phyloP scores from a whole-genome alignment of 1,284 basidiomycete genomes.

The Tetrapyrgos nigripes region DNA sequence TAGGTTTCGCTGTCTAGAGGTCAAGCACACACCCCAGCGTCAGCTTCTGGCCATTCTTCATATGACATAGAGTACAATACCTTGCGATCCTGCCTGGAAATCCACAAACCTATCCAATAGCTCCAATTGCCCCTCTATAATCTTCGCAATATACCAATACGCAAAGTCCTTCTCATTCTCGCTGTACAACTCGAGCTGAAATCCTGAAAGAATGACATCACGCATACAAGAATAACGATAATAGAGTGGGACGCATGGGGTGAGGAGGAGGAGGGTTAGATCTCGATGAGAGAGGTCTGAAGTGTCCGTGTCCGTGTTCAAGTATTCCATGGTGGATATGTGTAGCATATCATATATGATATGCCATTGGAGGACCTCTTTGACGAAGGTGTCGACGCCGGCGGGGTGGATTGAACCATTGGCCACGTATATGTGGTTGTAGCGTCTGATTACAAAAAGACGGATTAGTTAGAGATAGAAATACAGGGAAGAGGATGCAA shows the following conservation, averaged over 20 bases:
- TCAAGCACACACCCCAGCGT: not conserved
- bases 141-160: slow-evolving; percentile 72
- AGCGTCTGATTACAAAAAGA: slow-evolving; percentile 50
- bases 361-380: slow-evolving; percentile 70
- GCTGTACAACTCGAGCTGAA: slow-evolving; percentile 78
- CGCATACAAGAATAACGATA: slow-evolving; percentile 65
- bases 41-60: not conserved
- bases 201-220: slow-evolving; percentile 77
- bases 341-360: slow-evolving; percentile 54
- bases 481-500: not conserved
- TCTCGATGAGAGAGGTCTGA: slow-evolving; percentile 32
- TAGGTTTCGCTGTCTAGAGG: slow-evolving; percentile 47
- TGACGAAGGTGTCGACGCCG: slow-evolving; percentile 69
- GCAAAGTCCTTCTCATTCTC: slow-evolving; percentile 71
- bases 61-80: not conserved
- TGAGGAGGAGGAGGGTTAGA: not conserved
- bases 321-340: slow-evolving; percentile 45
- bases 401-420: slow-evolving; percentile 73
- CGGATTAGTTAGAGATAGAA: not conserved
- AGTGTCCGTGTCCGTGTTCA: slow-evolving; percentile 35
- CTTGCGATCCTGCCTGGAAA: slow-evolving; percentile 44
- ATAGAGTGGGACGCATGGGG: slow-evolving; percentile 45
- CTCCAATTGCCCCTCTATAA: slow-evolving; percentile 61
- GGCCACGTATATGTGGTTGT: slow-evolving; percentile 59
- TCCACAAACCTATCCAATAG: slow-evolving; percentile 56